Percentiles rank a stretch among this genome's conserved stretches.
Conservation (phyloP, 2,329 filamentous ascomycete species). For the Aspergillus aculeatus region DNA sequence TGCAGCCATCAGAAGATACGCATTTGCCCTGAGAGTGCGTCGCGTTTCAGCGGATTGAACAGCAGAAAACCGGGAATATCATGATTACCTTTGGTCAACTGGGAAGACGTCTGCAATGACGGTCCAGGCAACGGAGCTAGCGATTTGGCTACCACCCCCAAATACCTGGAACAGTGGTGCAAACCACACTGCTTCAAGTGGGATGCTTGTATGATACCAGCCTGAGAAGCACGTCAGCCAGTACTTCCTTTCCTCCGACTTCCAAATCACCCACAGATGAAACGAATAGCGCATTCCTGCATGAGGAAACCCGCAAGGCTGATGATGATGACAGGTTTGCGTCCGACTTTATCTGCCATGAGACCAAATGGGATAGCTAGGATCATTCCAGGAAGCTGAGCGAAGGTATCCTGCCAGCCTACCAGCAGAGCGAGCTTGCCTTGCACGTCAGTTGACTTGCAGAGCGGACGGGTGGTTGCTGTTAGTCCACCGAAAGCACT, state of each 20-base stretch:
- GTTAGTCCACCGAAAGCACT: neutral
- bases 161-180: slow-evolving; percentile 15
- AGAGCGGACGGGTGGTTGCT: neutral
- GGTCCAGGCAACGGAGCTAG: slow-evolving; percentile 10
- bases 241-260: neutral
- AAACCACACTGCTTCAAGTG: slow-evolving; percentile 14
- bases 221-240: neutral
- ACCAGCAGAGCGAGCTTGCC: slow-evolving; percentile 13
- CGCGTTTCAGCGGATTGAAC: neutral
- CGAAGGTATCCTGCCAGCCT: slow-evolving; percentile 14
- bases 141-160: slow-evolving; percentile 13
- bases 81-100: slow-evolving; percentile 10
- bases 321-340: slow-evolving; percentile 9
- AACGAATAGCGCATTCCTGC: slow-evolving; percentile 7
- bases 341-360: slow-evolving; percentile 15
- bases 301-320: slow-evolving; percentile 9
- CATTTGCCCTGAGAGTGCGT: slow-evolving; percentile 3
- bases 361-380: slow-evolving; percentile 15
- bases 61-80: neutral
- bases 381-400: slow-evolving; percentile 12
- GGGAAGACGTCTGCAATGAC: slow-evolving; percentile 15
- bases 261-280: slow-evolving; percentile 10
- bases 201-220: slow-evolving; percentile 11
- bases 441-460: slow-evolving; percentile 14
- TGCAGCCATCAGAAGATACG: slow-evolving; percentile 10